Percentiles rank a stretch among this genome's conserved stretches.
Conservation (phyloP, 225 moss, liverwort and hornwort species). For the Lunularia cruciata region DNA sequence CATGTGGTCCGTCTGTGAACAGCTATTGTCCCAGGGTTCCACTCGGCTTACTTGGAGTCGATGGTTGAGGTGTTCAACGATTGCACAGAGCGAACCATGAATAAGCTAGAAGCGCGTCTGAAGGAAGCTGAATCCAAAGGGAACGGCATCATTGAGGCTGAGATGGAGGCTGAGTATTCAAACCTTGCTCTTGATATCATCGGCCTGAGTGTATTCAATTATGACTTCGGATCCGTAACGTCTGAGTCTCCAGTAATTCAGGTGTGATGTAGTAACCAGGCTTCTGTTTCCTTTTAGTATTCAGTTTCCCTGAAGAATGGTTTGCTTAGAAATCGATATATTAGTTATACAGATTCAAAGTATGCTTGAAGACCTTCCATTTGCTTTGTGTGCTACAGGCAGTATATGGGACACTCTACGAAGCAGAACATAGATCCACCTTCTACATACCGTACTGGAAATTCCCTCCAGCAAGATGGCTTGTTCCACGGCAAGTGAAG, state of each 20-base stretch:
- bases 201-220: conserved; percentile 96
- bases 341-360: neutral
- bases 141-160: conserved; percentile 56
- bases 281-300: neutral
- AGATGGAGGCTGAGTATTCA: conserved; percentile 96
- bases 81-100: conserved; percentile 72
- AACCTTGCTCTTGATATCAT: conserved; percentile 95
- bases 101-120: conserved; percentile 59
- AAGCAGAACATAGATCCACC: conserved; percentile 98
- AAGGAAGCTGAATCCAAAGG: conserved; percentile 48
- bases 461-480: conserved; percentile 76
- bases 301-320: too few relatives aligned
- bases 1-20: conserved; percentile 24
- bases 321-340: too few relatives aligned
- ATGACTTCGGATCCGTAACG: conserved; percentile 97
- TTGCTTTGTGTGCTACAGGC: conserved; percentile 53
- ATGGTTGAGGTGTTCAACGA: conserved; percentile 86
- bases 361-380: neutral
- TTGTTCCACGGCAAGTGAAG: conserved; percentile 94
- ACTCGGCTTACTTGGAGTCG: conserved; percentile 85
- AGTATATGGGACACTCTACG: conserved; percentile 92
- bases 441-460: conserved; percentile 99
- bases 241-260: conserved; percentile 92
- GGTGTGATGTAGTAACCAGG: conserved; percentile 33
- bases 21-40: conserved; percentile 98